Evolutionary conservation across 768 basidiomycete genomes (phyloP).

Genomic region (Mycena epipterygia): DNA sequence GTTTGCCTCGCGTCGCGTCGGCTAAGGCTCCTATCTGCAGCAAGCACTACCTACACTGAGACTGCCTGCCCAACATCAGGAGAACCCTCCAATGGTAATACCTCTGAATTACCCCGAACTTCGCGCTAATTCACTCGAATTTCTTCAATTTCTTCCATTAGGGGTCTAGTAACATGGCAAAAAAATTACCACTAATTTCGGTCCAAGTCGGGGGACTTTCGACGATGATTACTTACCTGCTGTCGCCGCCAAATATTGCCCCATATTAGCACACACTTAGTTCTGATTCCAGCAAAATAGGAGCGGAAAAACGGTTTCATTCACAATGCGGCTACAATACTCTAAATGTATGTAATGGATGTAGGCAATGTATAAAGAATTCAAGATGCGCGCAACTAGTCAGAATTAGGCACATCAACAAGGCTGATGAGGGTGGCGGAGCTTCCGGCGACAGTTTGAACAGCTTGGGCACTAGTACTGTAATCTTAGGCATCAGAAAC

Average conservation of each 20-base stretch:
- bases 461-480: background rate
- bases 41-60: too few relatives aligned
- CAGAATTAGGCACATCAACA: slow-evolving; percentile 15
- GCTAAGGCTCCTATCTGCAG: too few relatives aligned
- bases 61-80: too few relatives aligned
- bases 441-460: slow-evolving; percentile 10
- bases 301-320: background rate
- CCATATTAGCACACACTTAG: background rate
- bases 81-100: slow-evolving; percentile 20
- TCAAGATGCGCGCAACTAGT: background rate
- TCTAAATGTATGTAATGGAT: background rate
- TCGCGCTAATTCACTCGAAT: background rate
- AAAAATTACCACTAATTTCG: background rate
- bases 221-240: background rate
- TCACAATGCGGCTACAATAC: background rate
- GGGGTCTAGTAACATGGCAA: background rate
- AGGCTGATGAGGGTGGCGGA: slow-evolving; percentile 21
- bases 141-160: background rate
- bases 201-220: background rate
- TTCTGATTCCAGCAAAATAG: background rate
- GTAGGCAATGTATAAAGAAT: background rate
- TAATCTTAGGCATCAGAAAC: background rate
- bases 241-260: background rate
- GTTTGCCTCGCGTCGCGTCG: too few relatives aligned
- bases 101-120: slow-evolving; percentile 3